A percentile compares a stretch with the other conserved stretches of the same genome.
Conservation (phyloP, 257 asterid genomes). For the Nicotiana sylvestris region DNA sequence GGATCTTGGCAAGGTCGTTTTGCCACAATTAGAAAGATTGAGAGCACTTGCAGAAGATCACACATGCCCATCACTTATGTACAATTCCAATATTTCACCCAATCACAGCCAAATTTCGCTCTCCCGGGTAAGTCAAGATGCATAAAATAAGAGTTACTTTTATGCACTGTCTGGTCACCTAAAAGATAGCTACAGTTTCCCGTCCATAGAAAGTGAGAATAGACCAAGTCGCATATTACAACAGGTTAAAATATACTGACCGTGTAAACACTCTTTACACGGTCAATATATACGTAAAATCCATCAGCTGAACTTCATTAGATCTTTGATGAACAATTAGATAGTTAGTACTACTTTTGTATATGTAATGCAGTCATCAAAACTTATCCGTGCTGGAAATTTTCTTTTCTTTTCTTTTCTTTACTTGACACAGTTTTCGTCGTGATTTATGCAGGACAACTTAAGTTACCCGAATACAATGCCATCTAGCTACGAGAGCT, state of each 20-base stretch:
- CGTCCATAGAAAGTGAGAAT: neutral
- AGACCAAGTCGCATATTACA: neutral
- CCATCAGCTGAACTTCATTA: neutral
- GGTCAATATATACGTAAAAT: neutral
- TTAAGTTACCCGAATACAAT: constrained; percentile 1
- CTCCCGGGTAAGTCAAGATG: constrained; percentile 10
- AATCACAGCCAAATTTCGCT: constrained; percentile 15
- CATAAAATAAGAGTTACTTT: neutral
- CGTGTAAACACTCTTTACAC: neutral
- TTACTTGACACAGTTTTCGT: neutral
- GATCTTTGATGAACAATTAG: neutral
- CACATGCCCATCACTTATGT: neutral
- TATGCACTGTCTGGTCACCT: neutral
- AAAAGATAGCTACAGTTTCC: neutral
- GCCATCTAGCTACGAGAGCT: constrained; percentile 12
- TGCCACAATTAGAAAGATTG: constrained; percentile 26
- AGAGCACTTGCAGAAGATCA: constrained; percentile 23
- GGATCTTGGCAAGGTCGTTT: constrained; percentile 25
- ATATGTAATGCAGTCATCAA: no score
- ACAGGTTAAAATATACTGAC: neutral
- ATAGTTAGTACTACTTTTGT: neutral
- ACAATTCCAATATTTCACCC: constrained; percentile 5
- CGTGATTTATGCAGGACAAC: neutral
- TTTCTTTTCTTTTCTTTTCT: no score
- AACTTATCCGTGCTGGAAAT: no score